Conservation (phyloP, 768 basidiomycete genomes). For the Termitomyces sp. region DNA sequence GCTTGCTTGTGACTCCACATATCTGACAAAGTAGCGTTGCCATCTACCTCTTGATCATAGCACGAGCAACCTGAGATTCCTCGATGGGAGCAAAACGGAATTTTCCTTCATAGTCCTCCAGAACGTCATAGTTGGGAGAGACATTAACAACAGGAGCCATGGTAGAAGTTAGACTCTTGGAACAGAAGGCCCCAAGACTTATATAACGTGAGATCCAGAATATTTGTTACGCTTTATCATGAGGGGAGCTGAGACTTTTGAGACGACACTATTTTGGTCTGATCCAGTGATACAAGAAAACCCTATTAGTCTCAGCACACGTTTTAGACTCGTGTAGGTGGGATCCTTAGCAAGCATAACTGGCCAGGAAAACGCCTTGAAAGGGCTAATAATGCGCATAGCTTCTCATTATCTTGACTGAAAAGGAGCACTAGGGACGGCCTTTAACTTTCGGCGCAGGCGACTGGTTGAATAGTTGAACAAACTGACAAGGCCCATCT, state of each 20-base stretch:
- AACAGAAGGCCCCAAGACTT: neutral
- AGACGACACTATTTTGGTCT: neutral
- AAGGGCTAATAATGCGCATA: neutral
- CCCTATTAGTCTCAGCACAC: neutral
- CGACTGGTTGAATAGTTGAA: neutral
- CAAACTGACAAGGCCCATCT: neutral
- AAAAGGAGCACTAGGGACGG: neutral
- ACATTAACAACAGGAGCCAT: slow-evolving; percentile 15
- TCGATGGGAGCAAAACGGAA: slow-evolving; percentile 73
- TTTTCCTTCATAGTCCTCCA: slow-evolving; percentile 59
- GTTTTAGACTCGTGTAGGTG: neutral
- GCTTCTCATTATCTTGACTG: neutral
- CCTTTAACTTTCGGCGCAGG: too few relatives aligned
- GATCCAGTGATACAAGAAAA: neutral
- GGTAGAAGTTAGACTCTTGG: neutral
- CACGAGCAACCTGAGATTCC: slow-evolving; percentile 73
- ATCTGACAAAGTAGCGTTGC: neutral
- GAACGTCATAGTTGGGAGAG: slow-evolving; percentile 34
- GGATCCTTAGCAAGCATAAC: neutral
- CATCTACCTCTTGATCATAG: slow-evolving; percentile 70
- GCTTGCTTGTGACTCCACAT: neutral
- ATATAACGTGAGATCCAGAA: slow-evolving; percentile 1
- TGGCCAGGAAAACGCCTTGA: neutral
- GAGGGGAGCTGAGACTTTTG: neutral
- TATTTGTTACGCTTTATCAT: slow-evolving; percentile 1